Percentiles rank a stretch among this genome's conserved stretches.
Evolutionary conservation across 805 yeast species (phyloP).

Genomic region (Brettanomyces anomalus): DNA sequence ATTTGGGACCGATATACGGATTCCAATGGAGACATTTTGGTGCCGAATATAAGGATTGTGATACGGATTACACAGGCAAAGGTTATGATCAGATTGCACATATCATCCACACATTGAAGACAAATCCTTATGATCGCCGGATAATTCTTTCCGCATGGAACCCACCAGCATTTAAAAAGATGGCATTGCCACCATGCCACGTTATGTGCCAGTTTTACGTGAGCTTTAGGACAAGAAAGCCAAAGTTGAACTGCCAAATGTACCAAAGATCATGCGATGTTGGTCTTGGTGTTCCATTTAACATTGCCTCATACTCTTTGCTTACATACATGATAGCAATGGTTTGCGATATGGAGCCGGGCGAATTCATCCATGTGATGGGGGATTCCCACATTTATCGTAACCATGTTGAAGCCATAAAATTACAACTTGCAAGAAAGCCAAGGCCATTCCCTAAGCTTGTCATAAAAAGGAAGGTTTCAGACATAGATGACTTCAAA

Average conservation of each 20-base stretch:
- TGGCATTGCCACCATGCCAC: conserved; percentile 99
- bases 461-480: conserved; percentile 56
- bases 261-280: conserved; percentile 98
- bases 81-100: conserved; percentile 88
- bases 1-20: conserved; percentile 96
- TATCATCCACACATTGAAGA: conserved; percentile 69
- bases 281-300: conserved; percentile 99
- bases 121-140: conserved; percentile 89
- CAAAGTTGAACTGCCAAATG: conserved; percentile 75
- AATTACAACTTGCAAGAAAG: conserved; percentile 63
- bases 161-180: conserved; percentile 84
- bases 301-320: conserved; percentile 92
- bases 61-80: conserved; percentile 75
- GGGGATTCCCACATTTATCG: conserved; percentile 96
- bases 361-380: conserved; percentile 89
- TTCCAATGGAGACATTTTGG: conserved; percentile 99
- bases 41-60: conserved; percentile 81
- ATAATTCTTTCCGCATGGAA: conserved; percentile 97
- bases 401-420: conserved; percentile 87
- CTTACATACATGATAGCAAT: conserved; percentile 93
- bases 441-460: conserved; percentile 81
- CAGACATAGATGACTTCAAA: conserved; percentile 75
- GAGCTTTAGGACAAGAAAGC: conserved; percentile 43
- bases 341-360: conserved; percentile 90
- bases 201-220: conserved; percentile 94